Evolutionary conservation across 306 rosid species (phyloP), one percentile per base, ranked within the genome.

Genomic region (Alnus rubra): DNA sequence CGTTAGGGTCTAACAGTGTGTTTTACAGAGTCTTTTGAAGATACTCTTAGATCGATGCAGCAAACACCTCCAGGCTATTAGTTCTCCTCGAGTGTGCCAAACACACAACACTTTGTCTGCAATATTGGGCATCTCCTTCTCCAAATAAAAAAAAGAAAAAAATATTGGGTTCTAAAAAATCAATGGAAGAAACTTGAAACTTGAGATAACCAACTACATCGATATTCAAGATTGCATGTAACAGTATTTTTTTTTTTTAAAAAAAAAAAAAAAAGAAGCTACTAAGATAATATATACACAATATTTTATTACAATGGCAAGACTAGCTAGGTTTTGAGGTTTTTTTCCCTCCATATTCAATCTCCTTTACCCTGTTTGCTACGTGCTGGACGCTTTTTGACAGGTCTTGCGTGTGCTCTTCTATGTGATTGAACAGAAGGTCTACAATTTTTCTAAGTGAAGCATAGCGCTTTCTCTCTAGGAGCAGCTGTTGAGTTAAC

Each of bases 391-490:
- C 67, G 7, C 65, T 79, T 71, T 64, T 76, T 9, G 84, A 74
- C 33, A 83, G 67, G 78, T 80, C 84, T 65, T 83, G 75, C 0
- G 81, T 76, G 51, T 83, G 84, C 67, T 79, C 81, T 74, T 83
- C 77, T 18, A 79, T 79, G 63, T 83, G 84, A 69, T 53, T 70
- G 76, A 83, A 71, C 39, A 79, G 60, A 52, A 79, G 72, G 74
- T 83, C 87, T 54, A 83, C 72, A 16, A 72, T 73, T 78, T 76
- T 77, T 72, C 84, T 76, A 42, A 83, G 79, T 9, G 87, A 80
- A 76, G 84, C 79, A 47, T 78, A 83, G 33, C 81, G 78, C 84
- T 83, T 58, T 76, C 76, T 83, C 84, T 79, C 87, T 2, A 73
- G 78, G 67, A 79, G 76, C 65, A 83, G 76, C 75, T 79, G 77